These are phyloP conservation scores for Excoecaria agallocha DNA, from an alignment of 345 rosid species.

Conservation along the genomic window DNA sequence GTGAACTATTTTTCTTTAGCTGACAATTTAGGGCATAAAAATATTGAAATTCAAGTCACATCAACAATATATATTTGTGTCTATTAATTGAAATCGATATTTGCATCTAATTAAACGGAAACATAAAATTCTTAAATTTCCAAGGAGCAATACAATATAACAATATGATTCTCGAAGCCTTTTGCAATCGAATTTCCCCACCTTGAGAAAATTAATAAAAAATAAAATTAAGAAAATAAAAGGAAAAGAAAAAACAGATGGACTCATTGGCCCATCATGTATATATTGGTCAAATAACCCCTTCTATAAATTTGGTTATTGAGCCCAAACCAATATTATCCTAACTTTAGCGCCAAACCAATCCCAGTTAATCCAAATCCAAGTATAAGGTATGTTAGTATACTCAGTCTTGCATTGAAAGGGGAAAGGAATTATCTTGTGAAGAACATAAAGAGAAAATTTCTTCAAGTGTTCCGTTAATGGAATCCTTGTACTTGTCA, in stretches of 20 bases:
- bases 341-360: conserved; percentile 19
- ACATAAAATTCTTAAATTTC: not conserved
- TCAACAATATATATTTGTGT: no score
- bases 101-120: not conserved
- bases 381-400: not conserved
- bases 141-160: not conserved
- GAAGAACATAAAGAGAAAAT: conserved; percentile 42
- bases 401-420: conserved; percentile 27
- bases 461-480: conserved; percentile 45
- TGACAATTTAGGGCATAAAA: no score
- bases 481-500: conserved; percentile 37
- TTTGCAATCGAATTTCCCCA: conserved; percentile 16
- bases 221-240: not conserved
- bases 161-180: conserved; percentile 4
- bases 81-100: no score
- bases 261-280: conserved; percentile 1
- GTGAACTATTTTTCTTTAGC: no score
- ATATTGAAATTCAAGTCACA: not conserved
- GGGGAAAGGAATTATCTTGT: conserved; percentile 26
- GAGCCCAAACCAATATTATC: conserved; percentile 11
- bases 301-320: conserved; percentile 16
- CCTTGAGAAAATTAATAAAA: not conserved
- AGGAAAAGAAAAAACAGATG: not conserved
- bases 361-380: conserved; percentile 11
- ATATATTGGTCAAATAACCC: conserved; percentile 21